Evolutionary conservation across 2,329 filamentous ascomycete genomes (phyloP).

Genomic region (Pseudopyricularia javanii): DNA sequence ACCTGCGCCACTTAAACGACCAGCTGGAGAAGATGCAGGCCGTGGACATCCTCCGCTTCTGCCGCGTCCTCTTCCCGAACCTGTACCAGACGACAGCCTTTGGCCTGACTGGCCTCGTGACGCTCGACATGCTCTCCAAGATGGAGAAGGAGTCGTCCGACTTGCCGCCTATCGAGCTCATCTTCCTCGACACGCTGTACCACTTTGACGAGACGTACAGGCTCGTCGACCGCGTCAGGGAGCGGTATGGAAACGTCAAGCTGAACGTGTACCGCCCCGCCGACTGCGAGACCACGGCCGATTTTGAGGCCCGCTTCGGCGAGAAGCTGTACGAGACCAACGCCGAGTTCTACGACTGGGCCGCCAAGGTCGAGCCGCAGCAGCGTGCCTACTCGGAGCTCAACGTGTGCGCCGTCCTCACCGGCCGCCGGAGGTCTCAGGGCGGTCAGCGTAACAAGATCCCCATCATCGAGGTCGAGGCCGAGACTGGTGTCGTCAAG

Average conservation of each 20-base stretch:
- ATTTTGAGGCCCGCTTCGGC: constrained; percentile 77
- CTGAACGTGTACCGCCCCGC: constrained; percentile 86
- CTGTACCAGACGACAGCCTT: constrained; percentile 82
- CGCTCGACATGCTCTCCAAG: constrained; percentile 75
- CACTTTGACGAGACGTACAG: constrained; percentile 69
- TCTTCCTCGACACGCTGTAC: constrained; percentile 77
- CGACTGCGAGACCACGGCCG: constrained; percentile 55
- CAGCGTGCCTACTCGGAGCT: constrained; percentile 83
- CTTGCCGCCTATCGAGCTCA: constrained; percentile 46
- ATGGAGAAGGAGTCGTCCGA: constrained; percentile 43
- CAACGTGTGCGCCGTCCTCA: constrained; percentile 80
- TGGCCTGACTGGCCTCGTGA: constrained; percentile 68
- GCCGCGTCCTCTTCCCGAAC: constrained; percentile 77
- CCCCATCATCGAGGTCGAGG: constrained; percentile 82
- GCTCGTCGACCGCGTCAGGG: constrained; percentile 61
- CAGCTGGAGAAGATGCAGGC: constrained; percentile 82
- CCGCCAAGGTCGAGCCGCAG: constrained; percentile 94
- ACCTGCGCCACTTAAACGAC: constrained; percentile 81
- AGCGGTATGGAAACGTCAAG: constrained; percentile 64
- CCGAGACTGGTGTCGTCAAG: constrained; percentile 82
- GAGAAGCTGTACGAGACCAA: constrained; percentile 68
- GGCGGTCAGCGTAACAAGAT: constrained; percentile 85
- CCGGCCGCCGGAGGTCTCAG: constrained; percentile 82
- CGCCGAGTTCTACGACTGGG: constrained; percentile 86
- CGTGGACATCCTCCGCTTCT: constrained; percentile 86